Percentiles rank a stretch among this genome's conserved stretches.
Evolutionary conservation across 78 protist genomes (phyloP).

Genomic region (Speleostelium caveatum): DNA sequence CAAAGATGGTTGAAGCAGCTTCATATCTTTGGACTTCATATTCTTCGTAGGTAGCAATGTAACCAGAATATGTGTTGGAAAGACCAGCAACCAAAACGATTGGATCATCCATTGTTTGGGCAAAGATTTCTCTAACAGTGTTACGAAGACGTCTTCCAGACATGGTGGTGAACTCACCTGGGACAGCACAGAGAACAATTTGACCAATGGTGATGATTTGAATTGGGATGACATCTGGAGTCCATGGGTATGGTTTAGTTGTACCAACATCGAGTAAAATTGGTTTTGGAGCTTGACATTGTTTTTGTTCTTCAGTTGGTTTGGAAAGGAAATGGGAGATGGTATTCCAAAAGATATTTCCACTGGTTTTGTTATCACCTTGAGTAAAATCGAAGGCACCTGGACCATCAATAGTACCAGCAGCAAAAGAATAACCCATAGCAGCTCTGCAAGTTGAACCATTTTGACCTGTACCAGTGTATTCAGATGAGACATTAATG

Average conservation of each 20-base stretch:
- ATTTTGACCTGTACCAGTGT: not conserved
- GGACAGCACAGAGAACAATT: conserved; percentile 81
- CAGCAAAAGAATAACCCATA: conserved; percentile 89
- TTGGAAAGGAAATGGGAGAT: conserved; percentile 48
- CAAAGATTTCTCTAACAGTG: conserved; percentile 39
- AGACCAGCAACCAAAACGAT: conserved; percentile 83
- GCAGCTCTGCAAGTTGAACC: conserved; percentile 83
- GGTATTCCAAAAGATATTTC: conserved; percentile 83
- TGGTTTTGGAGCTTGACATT: conserved; percentile 89
- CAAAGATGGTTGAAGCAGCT: conserved; percentile 86
- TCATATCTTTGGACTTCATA: conserved; percentile 87
- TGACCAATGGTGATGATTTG: conserved; percentile 84
- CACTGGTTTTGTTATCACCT: conserved; percentile 71
- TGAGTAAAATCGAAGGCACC: conserved; percentile 87
- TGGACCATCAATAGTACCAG: conserved; percentile 91
- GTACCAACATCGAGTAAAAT: conserved; percentile 85
- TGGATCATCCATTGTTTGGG: conserved; percentile 28
- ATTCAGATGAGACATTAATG: conserved; percentile 45
- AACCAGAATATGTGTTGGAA: conserved; percentile 82
- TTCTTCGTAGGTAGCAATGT: conserved; percentile 86
- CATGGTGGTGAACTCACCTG: conserved; percentile 91
- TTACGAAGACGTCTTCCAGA: conserved; percentile 87
- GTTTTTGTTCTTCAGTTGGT: conserved; percentile 81
- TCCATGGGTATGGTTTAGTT: conserved; percentile 67
- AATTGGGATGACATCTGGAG: conserved; percentile 75